phyloP scores from a whole-genome alignment of 176 grass and related monocot species.

The Eragrostis curvula region DNA sequence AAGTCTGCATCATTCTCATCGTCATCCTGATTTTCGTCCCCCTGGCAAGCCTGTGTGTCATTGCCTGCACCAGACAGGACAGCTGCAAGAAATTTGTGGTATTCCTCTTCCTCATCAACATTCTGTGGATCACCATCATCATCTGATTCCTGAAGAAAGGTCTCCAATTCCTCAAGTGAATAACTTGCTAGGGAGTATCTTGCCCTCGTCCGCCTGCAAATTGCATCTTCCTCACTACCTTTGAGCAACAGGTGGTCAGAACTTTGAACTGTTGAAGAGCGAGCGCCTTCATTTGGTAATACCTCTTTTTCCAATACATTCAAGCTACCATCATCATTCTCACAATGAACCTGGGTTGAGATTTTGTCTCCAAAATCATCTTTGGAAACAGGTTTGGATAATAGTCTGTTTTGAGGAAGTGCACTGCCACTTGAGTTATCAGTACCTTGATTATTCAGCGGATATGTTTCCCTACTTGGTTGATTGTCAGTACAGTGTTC shows the following conservation, averaged over 20 bases:
- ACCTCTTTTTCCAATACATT: slow-evolving; percentile 37
- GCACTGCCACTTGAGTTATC: slow-evolving; percentile 29
- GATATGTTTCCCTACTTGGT: slow-evolving; percentile 22
- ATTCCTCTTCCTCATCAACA: slow-evolving; percentile 96
- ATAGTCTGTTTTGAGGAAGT: slow-evolving; percentile 28
- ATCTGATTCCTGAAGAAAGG: slow-evolving; percentile 95
- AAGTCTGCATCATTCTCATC: slow-evolving; percentile 98
- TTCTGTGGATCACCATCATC: slow-evolving; percentile 75
- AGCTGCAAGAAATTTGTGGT: slow-evolving; percentile 90
- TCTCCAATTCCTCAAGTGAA: slow-evolving; percentile 86
- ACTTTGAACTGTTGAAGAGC: slow-evolving; percentile 30
- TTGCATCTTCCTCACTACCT: slow-evolving; percentile 73
- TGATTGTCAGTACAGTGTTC: slow-evolving; percentile 40
- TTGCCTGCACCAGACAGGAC: slow-evolving; percentile 63
- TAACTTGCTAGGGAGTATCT: slow-evolving; percentile 73
- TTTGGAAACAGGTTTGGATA: slow-evolving; percentile 10
- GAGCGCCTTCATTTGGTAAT: slow-evolving; percentile 22
- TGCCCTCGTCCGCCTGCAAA: slow-evolving; percentile 73
- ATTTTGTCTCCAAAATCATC: slow-evolving; percentile 28
- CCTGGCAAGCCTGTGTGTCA: slow-evolving; percentile 54
- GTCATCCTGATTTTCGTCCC: slow-evolving; percentile 78
- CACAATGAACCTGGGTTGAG: slow-evolving; percentile 18
- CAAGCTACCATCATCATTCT: slow-evolving; percentile 32
- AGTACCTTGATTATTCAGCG: slow-evolving; percentile 14
- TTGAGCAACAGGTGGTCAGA: slow-evolving; percentile 18